Evolutionary conservation across 305 asterid genomes (phyloP).

Genomic region (Solanum aculeatissimum): DNA sequence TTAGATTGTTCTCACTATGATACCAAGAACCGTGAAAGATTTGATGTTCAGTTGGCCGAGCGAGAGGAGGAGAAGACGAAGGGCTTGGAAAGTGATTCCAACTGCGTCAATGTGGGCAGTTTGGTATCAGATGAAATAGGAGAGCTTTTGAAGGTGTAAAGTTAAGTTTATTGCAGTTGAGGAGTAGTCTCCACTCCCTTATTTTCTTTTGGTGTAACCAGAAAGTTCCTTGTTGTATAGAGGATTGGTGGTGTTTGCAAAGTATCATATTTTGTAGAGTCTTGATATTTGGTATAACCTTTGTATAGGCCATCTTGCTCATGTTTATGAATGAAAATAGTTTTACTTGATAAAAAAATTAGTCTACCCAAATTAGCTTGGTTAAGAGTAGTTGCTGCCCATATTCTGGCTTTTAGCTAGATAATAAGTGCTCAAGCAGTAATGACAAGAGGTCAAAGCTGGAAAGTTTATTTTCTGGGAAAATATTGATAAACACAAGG

Average conservation of each 20-base stretch:
- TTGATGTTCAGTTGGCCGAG: neutral
- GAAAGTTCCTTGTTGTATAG: neutral
- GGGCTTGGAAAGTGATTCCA: neutral
- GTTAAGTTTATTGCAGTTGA: neutral
- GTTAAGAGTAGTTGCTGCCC: neutral
- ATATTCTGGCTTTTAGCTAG: neutral
- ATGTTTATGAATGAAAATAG: neutral
- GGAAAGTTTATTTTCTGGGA: neutral
- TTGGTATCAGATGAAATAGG: neutral
- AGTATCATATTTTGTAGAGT: neutral
- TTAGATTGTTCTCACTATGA: neutral
- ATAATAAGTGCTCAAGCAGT: neutral
- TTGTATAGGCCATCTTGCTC: neutral
- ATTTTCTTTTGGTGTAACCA: neutral
- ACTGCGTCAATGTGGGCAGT: neutral
- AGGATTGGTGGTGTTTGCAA: neutral
- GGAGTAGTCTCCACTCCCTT: neutral
- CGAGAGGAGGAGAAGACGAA: neutral
- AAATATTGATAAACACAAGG: neutral
- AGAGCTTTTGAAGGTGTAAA: neutral
- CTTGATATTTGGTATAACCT: neutral
- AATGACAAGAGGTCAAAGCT: neutral
- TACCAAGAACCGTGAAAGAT: neutral
- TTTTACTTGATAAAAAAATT: neutral
- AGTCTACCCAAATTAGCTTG: neutral